Conservation (phyloP, 768 basidiomycete genomes). For the Termitomyces sp. region DNA sequence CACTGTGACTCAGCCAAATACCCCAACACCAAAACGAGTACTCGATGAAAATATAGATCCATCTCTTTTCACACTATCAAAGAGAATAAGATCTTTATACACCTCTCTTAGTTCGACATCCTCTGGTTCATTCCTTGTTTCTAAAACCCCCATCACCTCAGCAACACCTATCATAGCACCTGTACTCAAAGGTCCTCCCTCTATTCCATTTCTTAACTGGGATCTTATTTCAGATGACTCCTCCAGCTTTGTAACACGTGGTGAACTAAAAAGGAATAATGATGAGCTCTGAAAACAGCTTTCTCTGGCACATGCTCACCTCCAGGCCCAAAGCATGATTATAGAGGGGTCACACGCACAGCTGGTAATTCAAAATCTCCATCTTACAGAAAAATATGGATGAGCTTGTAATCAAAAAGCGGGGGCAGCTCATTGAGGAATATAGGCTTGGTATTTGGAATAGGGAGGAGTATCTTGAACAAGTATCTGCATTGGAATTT, state of each 20-base stretch:
- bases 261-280: neutral
- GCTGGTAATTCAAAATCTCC: too few species aligned
- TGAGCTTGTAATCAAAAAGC: too few species aligned
- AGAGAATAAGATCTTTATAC: conserved; percentile 17
- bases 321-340: too few species aligned
- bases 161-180: conserved; percentile 2
- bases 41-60: conserved; percentile 12
- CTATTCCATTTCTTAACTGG: neutral
- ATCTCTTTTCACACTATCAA: conserved; percentile 18
- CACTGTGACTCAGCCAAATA: neutral
- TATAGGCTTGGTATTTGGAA: too few species aligned
- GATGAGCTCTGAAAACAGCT: conserved; percentile 3
- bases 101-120: conserved; percentile 12
- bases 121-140: conserved; percentile 18
- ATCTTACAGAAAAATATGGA: too few species aligned
- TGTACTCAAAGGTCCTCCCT: conserved; percentile 8
- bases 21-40: neutral
- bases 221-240: neutral
- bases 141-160: conserved; percentile 7
- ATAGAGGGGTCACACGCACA: too few species aligned
- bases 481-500: too few species aligned
- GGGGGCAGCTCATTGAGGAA: too few species aligned
- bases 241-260: neutral
- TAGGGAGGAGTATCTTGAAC: too few species aligned
- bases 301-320: neutral